A percentile compares a stretch with the other conserved stretches of the same genome.
Evolutionary conservation across 495 filamentous ascomycete species (phyloP).

Genomic region (Talaromyces liani): DNA sequence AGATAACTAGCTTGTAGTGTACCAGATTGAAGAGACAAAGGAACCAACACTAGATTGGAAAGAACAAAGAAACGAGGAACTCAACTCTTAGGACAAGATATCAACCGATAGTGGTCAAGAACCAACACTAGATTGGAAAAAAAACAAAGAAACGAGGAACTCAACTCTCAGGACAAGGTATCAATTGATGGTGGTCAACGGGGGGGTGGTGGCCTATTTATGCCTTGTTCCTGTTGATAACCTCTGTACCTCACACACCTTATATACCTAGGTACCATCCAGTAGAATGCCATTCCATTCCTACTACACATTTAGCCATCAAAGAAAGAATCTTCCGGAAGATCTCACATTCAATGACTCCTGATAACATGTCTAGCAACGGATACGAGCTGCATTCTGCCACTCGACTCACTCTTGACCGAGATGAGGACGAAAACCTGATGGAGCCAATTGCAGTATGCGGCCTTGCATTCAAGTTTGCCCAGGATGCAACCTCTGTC

Average conservation of each 20-base stretch:
- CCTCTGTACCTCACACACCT: neutral
- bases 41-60: neutral
- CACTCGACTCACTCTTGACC: neutral
- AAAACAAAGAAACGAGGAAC: neutral
- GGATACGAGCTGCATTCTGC: neutral
- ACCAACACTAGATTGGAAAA: neutral
- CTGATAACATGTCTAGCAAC: neutral
- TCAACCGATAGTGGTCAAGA: neutral
- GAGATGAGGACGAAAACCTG: neutral
- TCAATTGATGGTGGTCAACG: neutral
- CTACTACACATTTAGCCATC: neutral
- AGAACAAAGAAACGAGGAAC: neutral
- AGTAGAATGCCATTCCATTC: neutral
- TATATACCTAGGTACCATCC: neutral
- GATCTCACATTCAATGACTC: neutral
- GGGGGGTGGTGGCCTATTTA: neutral
- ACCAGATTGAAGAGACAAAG: neutral
- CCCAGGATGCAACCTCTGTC: slow-evolving; percentile 6
- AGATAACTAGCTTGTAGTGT: neutral
- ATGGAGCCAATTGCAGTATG: slow-evolving; percentile 13
- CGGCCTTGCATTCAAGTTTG: slow-evolving; percentile 12
- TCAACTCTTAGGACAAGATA: neutral
- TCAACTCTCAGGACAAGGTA: neutral
- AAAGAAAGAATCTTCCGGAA: neutral
- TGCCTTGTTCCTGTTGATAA: neutral